A percentile compares a stretch with the other conserved stretches of the same genome.
These are phyloP conservation scores for Thymus quinquecostatus DNA, from an alignment of 257 asterid species.

Conservation along the genomic window DNA sequence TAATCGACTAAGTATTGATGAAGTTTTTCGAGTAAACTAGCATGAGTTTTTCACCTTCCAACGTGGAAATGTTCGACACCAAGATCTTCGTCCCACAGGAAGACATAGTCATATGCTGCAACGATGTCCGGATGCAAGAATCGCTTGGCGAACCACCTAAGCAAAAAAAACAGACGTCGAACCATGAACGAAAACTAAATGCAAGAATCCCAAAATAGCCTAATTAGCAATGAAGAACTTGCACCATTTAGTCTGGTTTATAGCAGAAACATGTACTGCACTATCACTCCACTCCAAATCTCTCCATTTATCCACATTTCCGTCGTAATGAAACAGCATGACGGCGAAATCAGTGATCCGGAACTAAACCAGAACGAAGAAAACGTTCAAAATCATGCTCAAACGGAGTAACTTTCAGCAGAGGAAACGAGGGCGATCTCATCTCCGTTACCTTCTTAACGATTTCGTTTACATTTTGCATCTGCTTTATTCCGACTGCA, in stretches of 20 bases:
- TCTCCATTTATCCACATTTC: slow-evolving; percentile 68
- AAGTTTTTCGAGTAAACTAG: background rate
- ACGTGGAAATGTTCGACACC: slow-evolving; percentile 68
- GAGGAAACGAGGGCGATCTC: background rate
- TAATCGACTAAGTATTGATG: background rate
- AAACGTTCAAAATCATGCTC: slow-evolving; percentile 21
- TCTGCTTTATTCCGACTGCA: slow-evolving; percentile 81
- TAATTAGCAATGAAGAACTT: background rate
- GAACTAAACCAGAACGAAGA: slow-evolving; percentile 49
- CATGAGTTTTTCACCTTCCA: slow-evolving; percentile 47
- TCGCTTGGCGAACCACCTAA: slow-evolving; percentile 93
- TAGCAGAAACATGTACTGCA: slow-evolving; percentile 67
- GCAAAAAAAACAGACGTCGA: slow-evolving; percentile 6
- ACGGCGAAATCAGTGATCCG: slow-evolving; percentile 48
- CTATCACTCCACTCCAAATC: slow-evolving; percentile 64
- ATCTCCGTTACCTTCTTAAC: slow-evolving; percentile 56
- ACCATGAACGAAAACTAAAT: background rate
- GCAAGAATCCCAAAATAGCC: no score
- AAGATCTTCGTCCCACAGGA: slow-evolving; percentile 93
- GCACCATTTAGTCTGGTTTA: slow-evolving; percentile 83
- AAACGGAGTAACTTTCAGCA: background rate
- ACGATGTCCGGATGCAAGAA: slow-evolving; percentile 83
- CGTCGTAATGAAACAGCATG: slow-evolving; percentile 84
- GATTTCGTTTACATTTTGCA: slow-evolving; percentile 59
- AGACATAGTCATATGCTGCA: slow-evolving; percentile 59